These are phyloP conservation scores for Mycena latifolia DNA, from an alignment of 768 basidiomycete genomes.

Conservation along the genomic window DNA sequence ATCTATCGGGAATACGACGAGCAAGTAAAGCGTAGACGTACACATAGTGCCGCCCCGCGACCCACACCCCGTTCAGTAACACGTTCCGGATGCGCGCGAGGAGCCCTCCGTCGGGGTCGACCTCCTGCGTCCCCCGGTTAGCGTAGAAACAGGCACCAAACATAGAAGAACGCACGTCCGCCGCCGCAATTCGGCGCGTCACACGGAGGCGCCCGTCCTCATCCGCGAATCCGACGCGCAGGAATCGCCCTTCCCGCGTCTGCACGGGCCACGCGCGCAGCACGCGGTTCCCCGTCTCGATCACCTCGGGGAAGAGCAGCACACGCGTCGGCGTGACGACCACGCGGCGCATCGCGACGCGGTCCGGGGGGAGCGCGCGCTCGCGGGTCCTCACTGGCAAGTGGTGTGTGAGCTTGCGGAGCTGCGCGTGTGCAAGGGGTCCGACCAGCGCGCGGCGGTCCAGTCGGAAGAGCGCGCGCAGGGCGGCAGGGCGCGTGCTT, in stretches of 20 bases:
- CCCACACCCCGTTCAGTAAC: slow-evolving; percentile 20
- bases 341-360: slow-evolving; percentile 30
- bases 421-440: not conserved
- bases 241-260: slow-evolving; percentile 28
- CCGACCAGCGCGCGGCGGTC: slow-evolving; percentile 29
- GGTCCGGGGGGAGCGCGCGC: slow-evolving; percentile 13
- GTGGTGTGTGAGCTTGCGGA: slow-evolving; percentile 2
- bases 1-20: not conserved
- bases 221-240: slow-evolving; percentile 34
- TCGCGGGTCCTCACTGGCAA: not conserved
- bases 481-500: slow-evolving; percentile 12
- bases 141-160: not conserved
- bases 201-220: slow-evolving; percentile 29
- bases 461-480: slow-evolving; percentile 34
- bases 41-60: slow-evolving; percentile 35
- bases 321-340: slow-evolving; percentile 37
- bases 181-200: slow-evolving; percentile 1
- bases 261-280: slow-evolving; percentile 33
- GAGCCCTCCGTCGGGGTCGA: slow-evolving; percentile 29
- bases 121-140: not conserved
- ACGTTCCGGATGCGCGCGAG: slow-evolving; percentile 32
- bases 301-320: slow-evolving; percentile 31
- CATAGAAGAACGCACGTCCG: slow-evolving; percentile 7
- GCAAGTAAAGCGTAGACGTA: not conserved
- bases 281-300: slow-evolving; percentile 36